Evolutionary conservation across 1,139 yeast genomes (phyloP).

Genomic region (Yueomyces sp.): DNA sequence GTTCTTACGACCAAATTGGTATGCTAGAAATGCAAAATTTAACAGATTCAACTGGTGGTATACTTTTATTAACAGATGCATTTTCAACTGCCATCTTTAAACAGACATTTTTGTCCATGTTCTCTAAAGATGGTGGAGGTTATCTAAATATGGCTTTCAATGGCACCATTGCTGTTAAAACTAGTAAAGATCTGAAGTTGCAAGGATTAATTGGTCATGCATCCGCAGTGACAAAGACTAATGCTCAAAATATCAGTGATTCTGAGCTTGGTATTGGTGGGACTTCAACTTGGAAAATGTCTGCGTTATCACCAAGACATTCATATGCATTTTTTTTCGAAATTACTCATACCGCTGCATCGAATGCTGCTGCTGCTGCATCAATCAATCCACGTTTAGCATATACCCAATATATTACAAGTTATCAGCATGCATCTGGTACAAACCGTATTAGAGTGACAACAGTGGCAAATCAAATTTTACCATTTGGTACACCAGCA

Average conservation of each 20-base stretch:
- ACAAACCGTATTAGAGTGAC: conserved; percentile 84
- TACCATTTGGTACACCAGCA: conserved; percentile 36
- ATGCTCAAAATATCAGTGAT: conserved; percentile 64
- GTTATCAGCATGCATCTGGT: conserved; percentile 71
- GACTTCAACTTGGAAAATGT: conserved; percentile 75
- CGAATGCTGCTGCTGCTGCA: conserved; percentile 26
- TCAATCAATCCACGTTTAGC: conserved; percentile 22
- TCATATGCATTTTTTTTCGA: conserved; percentile 85
- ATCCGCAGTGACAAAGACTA: conserved; percentile 50
- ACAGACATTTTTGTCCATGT: conserved; percentile 81
- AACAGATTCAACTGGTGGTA: conserved; percentile 88
- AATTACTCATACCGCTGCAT: conserved; percentile 42
- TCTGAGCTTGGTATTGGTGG: conserved; percentile 91
- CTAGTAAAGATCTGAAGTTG: conserved; percentile 79
- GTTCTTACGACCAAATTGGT: conserved; percentile 97
- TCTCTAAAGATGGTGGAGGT: conserved; percentile 77
- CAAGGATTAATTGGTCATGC: conserved; percentile 95
- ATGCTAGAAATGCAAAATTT: conserved; percentile 90
- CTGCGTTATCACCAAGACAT: conserved; percentile 74
- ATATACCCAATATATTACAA: conserved; percentile 54
- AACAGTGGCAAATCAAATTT: conserved; percentile 61
- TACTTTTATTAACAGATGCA: conserved; percentile 80
- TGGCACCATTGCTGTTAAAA: conserved; percentile 74
- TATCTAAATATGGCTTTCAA: conserved; percentile 78
- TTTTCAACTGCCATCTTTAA: conserved; percentile 94